Conservation (phyloP, 2,329 filamentous ascomycete genomes). For the Ophiosphaerella herpotricha region DNA sequence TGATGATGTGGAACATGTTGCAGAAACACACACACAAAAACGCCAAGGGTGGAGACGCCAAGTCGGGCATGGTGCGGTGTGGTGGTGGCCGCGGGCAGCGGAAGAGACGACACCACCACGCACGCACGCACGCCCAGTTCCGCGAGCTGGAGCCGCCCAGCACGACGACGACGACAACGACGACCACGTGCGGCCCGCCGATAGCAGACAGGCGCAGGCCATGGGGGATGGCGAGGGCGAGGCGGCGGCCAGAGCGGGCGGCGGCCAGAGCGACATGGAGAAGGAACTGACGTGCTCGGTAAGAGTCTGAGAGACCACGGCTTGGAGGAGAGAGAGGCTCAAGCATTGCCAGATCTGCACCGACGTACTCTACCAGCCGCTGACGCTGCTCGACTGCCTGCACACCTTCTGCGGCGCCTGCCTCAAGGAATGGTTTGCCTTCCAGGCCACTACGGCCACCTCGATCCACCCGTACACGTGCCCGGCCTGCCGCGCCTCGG, state of each 20-base stretch:
- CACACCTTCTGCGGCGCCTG: slow-evolving; percentile 97
- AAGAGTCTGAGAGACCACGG: slow-evolving; percentile 48
- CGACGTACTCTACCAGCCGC: slow-evolving; percentile 87
- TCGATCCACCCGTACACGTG: slow-evolving; percentile 74
- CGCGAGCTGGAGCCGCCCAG: too few relatives aligned
- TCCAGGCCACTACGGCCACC: slow-evolving; percentile 67
- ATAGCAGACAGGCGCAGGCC: too few relatives aligned
- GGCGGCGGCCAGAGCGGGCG: slow-evolving; percentile 36
- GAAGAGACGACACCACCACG: too few relatives aligned
- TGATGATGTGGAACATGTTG: background rate
- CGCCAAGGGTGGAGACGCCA: slow-evolving; percentile 5
- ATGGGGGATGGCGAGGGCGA: slow-evolving; percentile 7
- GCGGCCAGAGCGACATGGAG: slow-evolving; percentile 71
- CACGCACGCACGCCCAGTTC: too few relatives aligned
- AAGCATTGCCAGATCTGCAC: slow-evolving; percentile 78
- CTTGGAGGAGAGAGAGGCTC: slow-evolving; percentile 18
- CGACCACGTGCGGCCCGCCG: too few relatives aligned
- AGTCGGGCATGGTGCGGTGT: slow-evolving; percentile 12
- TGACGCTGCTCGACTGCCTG: slow-evolving; percentile 89
- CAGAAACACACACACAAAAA: background rate
- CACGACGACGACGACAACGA: too few relatives aligned
- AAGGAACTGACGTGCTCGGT: slow-evolving; percentile 95
- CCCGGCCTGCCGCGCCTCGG: slow-evolving; percentile 84
- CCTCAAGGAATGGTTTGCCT: slow-evolving; percentile 93
- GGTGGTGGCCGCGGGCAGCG: background rate